Evolutionary conservation across 805 yeast genomes (phyloP).

Genomic region (Kregervanrija fluxuum): DNA sequence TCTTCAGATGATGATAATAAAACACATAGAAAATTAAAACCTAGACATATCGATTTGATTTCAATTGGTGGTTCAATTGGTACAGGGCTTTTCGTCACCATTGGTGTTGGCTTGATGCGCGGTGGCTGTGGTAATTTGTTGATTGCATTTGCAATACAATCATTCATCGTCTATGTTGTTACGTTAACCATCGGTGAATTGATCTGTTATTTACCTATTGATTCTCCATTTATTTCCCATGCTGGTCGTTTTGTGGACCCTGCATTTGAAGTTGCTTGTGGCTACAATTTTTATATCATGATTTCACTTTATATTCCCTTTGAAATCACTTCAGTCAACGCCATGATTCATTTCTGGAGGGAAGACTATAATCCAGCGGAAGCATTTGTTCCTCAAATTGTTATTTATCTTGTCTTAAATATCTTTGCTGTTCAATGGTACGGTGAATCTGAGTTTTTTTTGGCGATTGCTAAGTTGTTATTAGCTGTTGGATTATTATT

Average conservation of each 20-base stretch:
- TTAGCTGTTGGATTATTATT: constrained; percentile 34
- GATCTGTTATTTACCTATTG: constrained; percentile 65
- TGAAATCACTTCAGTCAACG: constrained; percentile 71
- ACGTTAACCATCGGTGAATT: constrained; percentile 70
- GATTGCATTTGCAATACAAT: constrained; percentile 61
- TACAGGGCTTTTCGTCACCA: constrained; percentile 33
- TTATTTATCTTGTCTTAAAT: constrained; percentile 54
- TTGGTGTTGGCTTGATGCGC: constrained; percentile 28
- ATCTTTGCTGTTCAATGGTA: constrained; percentile 64
- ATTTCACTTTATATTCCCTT: constrained; percentile 73
- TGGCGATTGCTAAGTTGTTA: constrained; percentile 60
- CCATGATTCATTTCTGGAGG: constrained; percentile 76
- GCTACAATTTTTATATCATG: constrained; percentile 72
- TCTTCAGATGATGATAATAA: neutral
- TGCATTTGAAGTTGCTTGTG: constrained; percentile 63
- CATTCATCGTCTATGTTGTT: constrained; percentile 55
- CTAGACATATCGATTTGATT: constrained; percentile 68
- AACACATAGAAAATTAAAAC: constrained; percentile 45
- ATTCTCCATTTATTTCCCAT: constrained; percentile 66
- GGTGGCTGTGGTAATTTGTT: constrained; percentile 63
- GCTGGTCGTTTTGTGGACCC: constrained; percentile 70
- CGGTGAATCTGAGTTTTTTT: constrained; percentile 79
- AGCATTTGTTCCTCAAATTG: constrained; percentile 56
- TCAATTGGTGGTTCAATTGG: constrained; percentile 57
- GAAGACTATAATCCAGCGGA: constrained; percentile 66